Evolutionary conservation across 768 basidiomycete species (phyloP), one percentile per base, ranked within the genome.

Genomic region (Hygrophorus russula): DNA sequence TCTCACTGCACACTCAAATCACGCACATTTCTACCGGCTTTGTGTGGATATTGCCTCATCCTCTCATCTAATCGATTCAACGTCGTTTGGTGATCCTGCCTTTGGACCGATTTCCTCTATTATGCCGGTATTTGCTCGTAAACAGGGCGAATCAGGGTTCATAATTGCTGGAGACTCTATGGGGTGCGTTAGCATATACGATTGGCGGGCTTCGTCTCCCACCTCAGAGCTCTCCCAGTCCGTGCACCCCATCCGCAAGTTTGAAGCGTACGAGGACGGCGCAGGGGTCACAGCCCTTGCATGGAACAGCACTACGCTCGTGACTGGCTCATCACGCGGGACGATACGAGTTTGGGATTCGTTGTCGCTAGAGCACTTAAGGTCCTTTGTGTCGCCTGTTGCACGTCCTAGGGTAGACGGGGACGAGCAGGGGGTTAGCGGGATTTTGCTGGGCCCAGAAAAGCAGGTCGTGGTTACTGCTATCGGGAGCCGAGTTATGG

Each of bases 241-340:
- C 32, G 36, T 67, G 18, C 39, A 42, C 12, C 71, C 77, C 1
- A 48, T 61, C 3, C 63, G 65, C 44, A 71, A 68, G 41, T 73
- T 83, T 43, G 77, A 80, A 51, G 82, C 82, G 1, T 73, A 82
- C 50, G 63, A 65, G 39, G 80, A 83, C 49, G 78, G 73, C 0
- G 61, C 76, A 0, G 54, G 55, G 18, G 68, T 89, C 18, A 80
- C 80, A 4, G 71, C 78, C 10, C 61, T 90, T 14, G 67, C 73
- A 1, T 74, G 80, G 70, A 79, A 74, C 45, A 64, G 72, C 2
- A 45, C 67, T n/a, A 64, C 76, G 12, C 61, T 90, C 37, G 69
- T 74, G 10, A 80, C 78, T 0, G 87, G 87, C 20, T 82, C 82
- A 17, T 65, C 71, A 0, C 59, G 67, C 1, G 87, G 87, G 2